phyloP scores from a whole-genome alignment of 331 rosid species.

The Malus hybrid region DNA sequence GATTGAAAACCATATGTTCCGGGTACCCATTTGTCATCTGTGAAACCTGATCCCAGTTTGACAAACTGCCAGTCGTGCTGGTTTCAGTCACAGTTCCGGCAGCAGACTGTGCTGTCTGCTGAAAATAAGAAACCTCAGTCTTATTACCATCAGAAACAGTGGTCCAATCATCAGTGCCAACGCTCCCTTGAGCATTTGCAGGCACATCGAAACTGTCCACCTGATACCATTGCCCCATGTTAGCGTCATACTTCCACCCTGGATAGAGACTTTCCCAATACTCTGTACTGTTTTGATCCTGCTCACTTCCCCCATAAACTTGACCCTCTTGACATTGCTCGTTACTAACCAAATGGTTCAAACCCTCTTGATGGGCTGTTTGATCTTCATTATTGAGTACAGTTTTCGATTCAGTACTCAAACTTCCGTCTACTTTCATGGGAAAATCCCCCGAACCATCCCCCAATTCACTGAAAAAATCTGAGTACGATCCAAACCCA shows the following conservation, averaged over 20 bases:
- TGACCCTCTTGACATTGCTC: slow-evolving; percentile 37
- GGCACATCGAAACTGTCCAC: slow-evolving; percentile 33
- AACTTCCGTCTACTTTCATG: slow-evolving; percentile 10
- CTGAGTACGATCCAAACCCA: slow-evolving; percentile 67
- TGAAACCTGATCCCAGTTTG: slow-evolving; percentile 47
- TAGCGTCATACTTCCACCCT: slow-evolving; percentile 75
- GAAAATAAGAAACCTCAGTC: slow-evolving; percentile 46
- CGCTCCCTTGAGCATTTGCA: slow-evolving; percentile 22
- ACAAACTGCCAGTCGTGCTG: slow-evolving; percentile 35
- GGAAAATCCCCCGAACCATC: slow-evolving; percentile 33
- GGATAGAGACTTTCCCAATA: slow-evolving; percentile 79
- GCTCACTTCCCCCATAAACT: slow-evolving; percentile 34
- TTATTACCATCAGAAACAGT: slow-evolving; percentile 29
- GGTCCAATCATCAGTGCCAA: slow-evolving; percentile 33
- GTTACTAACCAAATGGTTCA: slow-evolving; percentile 25
- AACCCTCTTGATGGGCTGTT: slow-evolving; percentile 6
- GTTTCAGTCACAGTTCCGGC: slow-evolving; percentile 48
- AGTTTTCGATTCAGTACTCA: slow-evolving; percentile 20
- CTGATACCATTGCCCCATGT: slow-evolving; percentile 74
- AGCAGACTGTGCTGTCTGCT: slow-evolving; percentile 45
- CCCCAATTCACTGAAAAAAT: slow-evolving; percentile 62
- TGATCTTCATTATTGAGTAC: slow-evolving; percentile 19
- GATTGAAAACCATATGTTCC: slow-evolving; percentile 73
- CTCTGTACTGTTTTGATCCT: slow-evolving; percentile 51
- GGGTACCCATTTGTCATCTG: slow-evolving; percentile 64